A percentile compares a stretch with the other conserved stretches of the same genome.
Conservation (phyloP, 768 basidiomycete genomes). For the Kwoniella sp. region DNA sequence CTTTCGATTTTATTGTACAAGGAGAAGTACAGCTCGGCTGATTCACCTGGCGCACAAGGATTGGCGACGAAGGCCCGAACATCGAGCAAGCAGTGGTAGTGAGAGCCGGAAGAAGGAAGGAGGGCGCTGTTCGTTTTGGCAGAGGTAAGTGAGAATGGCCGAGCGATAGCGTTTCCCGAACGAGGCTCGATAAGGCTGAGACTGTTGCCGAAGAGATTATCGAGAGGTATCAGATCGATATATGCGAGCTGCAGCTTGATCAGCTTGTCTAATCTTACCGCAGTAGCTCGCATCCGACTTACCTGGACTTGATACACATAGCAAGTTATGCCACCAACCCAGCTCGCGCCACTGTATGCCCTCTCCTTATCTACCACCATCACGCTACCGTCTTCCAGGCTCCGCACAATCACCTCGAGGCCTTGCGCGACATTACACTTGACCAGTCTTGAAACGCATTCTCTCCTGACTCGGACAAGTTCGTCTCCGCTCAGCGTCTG, state of each 20-base stretch:
- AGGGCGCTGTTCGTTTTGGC: neutral
- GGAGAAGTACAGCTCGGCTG: slow-evolving; percentile 89
- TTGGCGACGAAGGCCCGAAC: slow-evolving; percentile 89
- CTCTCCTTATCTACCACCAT: slow-evolving; percentile 88
- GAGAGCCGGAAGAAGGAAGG: slow-evolving; percentile 60
- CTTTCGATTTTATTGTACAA: slow-evolving; percentile 78
- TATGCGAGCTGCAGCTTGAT: slow-evolving; percentile 46
- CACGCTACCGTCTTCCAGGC: slow-evolving; percentile 85
- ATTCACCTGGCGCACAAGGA: slow-evolving; percentile 86
- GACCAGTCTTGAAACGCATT: slow-evolving; percentile 84
- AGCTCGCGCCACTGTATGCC: slow-evolving; percentile 51
- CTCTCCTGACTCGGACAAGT: slow-evolving; percentile 73
- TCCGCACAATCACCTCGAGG: slow-evolving; percentile 92
- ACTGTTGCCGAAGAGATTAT: slow-evolving; percentile 34
- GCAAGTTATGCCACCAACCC: slow-evolving; percentile 61
- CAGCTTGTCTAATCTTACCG: neutral
- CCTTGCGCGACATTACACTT: slow-evolving; percentile 88
- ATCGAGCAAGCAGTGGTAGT: slow-evolving; percentile 88
- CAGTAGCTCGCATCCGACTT: slow-evolving; percentile 3
- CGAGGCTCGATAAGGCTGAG: slow-evolving; percentile 22
- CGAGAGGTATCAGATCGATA: slow-evolving; percentile 50
- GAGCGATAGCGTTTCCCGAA: slow-evolving; percentile 2
- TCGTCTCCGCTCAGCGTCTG: slow-evolving; percentile 86
- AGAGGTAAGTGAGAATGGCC: slow-evolving; percentile 17
- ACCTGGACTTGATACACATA: slow-evolving; percentile 65